Percentiles rank a stretch among this genome's conserved stretches.
Evolutionary conservation across 768 basidiomycete genomes (phyloP).

Genomic region (Termitomyces sp.): DNA sequence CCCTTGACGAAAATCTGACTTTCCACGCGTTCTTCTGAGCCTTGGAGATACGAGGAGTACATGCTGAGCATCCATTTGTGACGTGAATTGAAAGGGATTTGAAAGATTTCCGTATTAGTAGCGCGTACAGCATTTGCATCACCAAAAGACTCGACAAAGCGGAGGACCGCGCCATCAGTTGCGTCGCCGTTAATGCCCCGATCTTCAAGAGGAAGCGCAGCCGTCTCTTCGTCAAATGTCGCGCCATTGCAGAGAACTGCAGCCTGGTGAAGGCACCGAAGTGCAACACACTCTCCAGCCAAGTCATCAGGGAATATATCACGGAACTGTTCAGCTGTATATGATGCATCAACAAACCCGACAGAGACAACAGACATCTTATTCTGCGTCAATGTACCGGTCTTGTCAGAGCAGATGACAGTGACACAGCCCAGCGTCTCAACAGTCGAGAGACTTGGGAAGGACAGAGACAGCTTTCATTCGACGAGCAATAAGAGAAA

Average conservation of each 20-base stretch:
- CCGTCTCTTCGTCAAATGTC: constrained; percentile 32
- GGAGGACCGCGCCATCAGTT: constrained; percentile 47
- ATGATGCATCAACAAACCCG: constrained; percentile 28
- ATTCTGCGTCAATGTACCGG: constrained; percentile 56
- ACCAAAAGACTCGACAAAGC: constrained; percentile 31
- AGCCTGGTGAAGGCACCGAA: constrained; percentile 24
- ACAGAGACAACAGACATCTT: constrained; percentile 50
- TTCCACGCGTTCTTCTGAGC: constrained; percentile 4
- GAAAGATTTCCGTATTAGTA: constrained; percentile 23
- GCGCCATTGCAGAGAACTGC: constrained; percentile 54
- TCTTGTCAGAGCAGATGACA: constrained; percentile 49
- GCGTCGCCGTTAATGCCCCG: constrained; percentile 39
- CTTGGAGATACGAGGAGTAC: constrained; percentile 8
- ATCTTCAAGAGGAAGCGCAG: constrained; percentile 20
- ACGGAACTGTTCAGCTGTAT: constrained; percentile 19
- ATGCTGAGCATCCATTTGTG: constrained; percentile 58
- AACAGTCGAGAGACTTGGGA: constrained; percentile 48
- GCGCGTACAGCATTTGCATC: constrained; percentile 17
- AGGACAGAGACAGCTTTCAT: constrained; percentile 11
- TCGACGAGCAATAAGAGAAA: constrained; percentile 19
- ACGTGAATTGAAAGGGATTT: constrained; percentile 43
- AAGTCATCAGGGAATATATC: constrained; percentile 1
- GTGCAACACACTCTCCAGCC: neutral
- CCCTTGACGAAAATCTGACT: constrained; percentile 43
- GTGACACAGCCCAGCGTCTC: constrained; percentile 63